Evolutionary conservation across 257 asterid species (phyloP).

Genomic region (Osmanthus fragrans): DNA sequence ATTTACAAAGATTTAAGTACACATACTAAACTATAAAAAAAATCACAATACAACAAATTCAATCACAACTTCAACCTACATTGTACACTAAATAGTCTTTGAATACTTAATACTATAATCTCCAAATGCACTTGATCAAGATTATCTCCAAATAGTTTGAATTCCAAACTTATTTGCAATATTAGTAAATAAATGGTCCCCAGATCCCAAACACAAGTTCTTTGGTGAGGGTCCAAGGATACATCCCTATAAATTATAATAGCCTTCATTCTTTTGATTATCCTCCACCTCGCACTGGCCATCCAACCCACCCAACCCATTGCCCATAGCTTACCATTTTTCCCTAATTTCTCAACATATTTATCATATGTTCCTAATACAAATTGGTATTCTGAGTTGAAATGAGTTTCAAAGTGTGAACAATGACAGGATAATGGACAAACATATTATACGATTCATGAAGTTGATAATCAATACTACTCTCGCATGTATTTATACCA

Average conservation of each 20-base stretch:
- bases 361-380: slow-evolving; percentile 20
- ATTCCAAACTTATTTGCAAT: slow-evolving; percentile 28
- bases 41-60: too few species aligned
- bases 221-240: slow-evolving; percentile 36
- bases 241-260: slow-evolving; percentile 20
- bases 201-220: slow-evolving; percentile 42
- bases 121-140: too few species aligned
- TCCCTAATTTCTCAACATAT: neutral
- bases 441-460: neutral
- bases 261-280: slow-evolving; percentile 8
- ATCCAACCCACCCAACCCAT: too few species aligned
- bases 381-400: neutral
- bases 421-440: neutral
- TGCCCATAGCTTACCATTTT: slow-evolving; percentile 13
- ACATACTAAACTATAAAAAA: too few species aligned
- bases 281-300: neutral
- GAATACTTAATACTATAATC: too few species aligned
- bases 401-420: neutral
- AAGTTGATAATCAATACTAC: too few species aligned
- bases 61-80: too few species aligned
- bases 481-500: too few species aligned
- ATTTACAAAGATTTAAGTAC: too few species aligned
- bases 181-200: slow-evolving; percentile 58
- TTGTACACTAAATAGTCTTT: too few species aligned
- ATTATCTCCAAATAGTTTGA: slow-evolving; percentile 41